Evolutionary conservation across 2,329 filamentous ascomycete species (phyloP), one percentile per base, ranked within the genome.

Genomic region (Macroventuria anomochaeta): DNA sequence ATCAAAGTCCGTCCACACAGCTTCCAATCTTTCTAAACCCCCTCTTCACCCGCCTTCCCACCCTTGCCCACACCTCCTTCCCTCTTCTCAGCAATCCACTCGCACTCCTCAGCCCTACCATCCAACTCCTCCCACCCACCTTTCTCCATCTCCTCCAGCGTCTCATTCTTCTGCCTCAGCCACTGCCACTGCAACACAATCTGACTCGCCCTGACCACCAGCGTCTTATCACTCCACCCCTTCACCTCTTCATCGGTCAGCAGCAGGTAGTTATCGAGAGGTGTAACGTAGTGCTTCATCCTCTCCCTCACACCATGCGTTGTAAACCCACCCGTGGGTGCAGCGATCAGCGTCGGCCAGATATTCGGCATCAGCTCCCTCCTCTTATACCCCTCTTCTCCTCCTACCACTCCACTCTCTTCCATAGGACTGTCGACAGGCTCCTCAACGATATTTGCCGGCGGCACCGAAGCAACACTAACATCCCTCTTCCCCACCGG

Each of bases 271-370:
- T 31, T 18, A 25, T 72, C 69, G 20, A 72, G 34, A 1, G 47
- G 60, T 1, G 67, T 70, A n/a, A 68, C 46, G 32, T 70, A 67
- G 25, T 72, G 69, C 33, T 59, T 63, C 69, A 72, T 70, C 17
- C 63, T 52, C 21, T 69, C 66, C 10, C 52, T 31, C 7, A 68
- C 54, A 3, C 51, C 62, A 15, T 58, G 48, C 7, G 63, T 66
- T 4, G 31, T 40, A 18, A 48, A 70, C 0, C 63, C 65, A 0
- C 52, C 53, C 0, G 11, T 0, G 2, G 65, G 65, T 13, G 60
- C 61, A 2, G 57, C 59, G 17, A 71, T 63, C 5, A 72, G 34
- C 10, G 67, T 71, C 0, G 68, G 25, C 23, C 63, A 40, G 0
- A 72, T 31, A 33, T 70, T 70, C 17, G 51, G 54, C 49, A 66